Base-by-base conservation (phyloP, 306 rosid genomes). In the Nissolia schottii region DNA sequence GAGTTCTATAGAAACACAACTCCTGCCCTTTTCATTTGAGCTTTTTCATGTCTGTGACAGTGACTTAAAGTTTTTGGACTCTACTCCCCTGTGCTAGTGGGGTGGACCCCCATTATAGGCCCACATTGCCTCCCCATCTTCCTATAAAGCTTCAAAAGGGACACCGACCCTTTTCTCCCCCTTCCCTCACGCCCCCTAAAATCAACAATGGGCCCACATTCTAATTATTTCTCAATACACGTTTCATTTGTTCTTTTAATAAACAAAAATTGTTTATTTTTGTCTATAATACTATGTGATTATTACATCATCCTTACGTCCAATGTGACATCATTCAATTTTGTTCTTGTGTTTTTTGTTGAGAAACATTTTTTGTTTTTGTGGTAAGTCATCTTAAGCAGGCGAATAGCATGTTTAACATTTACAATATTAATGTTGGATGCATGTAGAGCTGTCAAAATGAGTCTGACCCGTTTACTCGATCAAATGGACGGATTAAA, bases 61-160 rank as follows among this genome's bases (percentile, higher is more conserved):
- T 19, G 83, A 84, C 85, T 67, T 71, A 75, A 84, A 78, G 80
- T 35, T 65, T 76, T 79, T 82, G 91, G 89, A 72, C 79, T 68
- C 41, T 87, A n/a, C 61, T 80, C 3, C 49, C 58, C 19, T 18
- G 4, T 48, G 3, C 12, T 7, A 51, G 32, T 54, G 19, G 51
- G 13, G 15, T 76, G 86, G 92, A 83, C 75, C 90, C 87, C 86
- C 37, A 3, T 8, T 3, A 0, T 2, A 20, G 93, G 82, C 84
- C 91, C 91, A 77, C 72, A 29, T 56, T 73, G 77, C 37, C 60
- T 71, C 85, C 65, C 72, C n/a, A n/a, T n/a, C 64, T 66, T 69
- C 73, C 27, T 32, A 57, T 73, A 78, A 86, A 77, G 84, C 83
- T 37, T n/a, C n/a, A n/a, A 66, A 82, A 73, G 69, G 38, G 80